phyloP scores from a whole-genome alignment of 257 asterid species.

The Primulina eburnea region DNA sequence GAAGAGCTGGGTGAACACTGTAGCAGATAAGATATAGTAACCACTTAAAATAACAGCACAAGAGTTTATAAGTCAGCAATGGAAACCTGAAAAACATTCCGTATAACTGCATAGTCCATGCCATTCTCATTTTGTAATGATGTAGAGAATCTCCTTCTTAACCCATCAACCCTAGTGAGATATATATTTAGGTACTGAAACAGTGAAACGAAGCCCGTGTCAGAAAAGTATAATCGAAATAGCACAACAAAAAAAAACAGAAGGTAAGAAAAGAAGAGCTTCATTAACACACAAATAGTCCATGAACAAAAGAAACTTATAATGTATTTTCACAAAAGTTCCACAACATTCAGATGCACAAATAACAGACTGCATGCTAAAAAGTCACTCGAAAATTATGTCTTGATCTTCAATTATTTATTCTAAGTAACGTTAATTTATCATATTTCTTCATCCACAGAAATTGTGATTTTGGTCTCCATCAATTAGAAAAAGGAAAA shows the following conservation, averaged over 20 bases:
- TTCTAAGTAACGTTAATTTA: not conserved
- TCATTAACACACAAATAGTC: not conserved
- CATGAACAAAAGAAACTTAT: not conserved
- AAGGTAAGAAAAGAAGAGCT: not conserved
- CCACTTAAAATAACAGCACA: slow-evolving; percentile 9
- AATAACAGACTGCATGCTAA: not conserved
- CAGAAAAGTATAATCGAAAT: slow-evolving; percentile 18
- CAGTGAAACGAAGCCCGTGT: slow-evolving; percentile 28
- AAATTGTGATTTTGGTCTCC: not conserved
- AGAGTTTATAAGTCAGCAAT: slow-evolving; percentile 6
- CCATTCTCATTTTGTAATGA: slow-evolving; percentile 43
- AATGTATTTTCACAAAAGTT: not conserved
- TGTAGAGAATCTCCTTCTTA: slow-evolving; percentile 75
- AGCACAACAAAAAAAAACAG: not conserved
- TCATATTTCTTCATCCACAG: not conserved
- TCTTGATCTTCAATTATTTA: not conserved
- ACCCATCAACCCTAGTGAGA: slow-evolving; percentile 89
- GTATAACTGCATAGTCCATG: slow-evolving; percentile 47
- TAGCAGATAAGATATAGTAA: slow-evolving; percentile 8
- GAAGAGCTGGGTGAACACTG: not conserved
- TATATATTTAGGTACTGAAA: slow-evolving; percentile 84
- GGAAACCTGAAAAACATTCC: slow-evolving; percentile 76
- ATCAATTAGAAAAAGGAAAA: not conserved
- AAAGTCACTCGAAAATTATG: not conserved
- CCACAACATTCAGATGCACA: not conserved